These are phyloP conservation scores for Acanthochlamys bracteata DNA, from an alignment of 106 monocot species.

Conservation along the genomic window DNA sequence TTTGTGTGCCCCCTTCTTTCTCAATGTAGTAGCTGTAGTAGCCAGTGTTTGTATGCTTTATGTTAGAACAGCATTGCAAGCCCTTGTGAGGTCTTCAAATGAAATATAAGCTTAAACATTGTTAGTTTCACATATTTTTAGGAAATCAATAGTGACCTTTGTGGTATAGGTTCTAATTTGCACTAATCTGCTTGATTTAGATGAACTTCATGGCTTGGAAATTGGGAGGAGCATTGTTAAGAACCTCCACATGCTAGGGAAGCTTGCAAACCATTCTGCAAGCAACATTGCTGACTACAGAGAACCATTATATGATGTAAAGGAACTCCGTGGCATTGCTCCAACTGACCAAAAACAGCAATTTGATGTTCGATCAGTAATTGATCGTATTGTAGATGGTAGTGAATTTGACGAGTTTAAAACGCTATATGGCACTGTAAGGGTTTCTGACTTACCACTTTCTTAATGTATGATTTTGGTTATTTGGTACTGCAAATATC, in stretches of 20 bases:
- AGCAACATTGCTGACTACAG: conserved; percentile 26
- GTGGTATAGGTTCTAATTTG: neutral
- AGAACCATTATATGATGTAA: conserved; percentile 69
- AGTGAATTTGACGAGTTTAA: conserved; percentile 99
- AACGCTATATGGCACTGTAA: conserved; percentile 94
- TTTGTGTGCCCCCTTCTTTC: too few relatives aligned
- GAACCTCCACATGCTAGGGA: conserved; percentile 85
- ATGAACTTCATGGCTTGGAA: conserved; percentile 86
- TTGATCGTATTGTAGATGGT: conserved; percentile 90
- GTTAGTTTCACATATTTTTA: too few relatives aligned
- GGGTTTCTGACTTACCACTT: conserved; percentile 15
- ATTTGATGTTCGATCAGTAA: conserved; percentile 84
- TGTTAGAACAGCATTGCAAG: too few relatives aligned
- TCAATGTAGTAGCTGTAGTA: too few relatives aligned
- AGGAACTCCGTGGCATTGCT: conserved; percentile 84
- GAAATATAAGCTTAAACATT: too few relatives aligned
- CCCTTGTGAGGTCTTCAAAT: too few relatives aligned
- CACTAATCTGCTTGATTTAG: conserved; percentile 22
- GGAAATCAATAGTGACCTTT: neutral
- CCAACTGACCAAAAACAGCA: conserved; percentile 81
- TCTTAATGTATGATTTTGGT: neutral
- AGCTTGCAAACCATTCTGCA: conserved; percentile 21
- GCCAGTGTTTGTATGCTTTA: too few relatives aligned
- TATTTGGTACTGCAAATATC: neutral
- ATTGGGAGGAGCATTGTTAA: conserved; percentile 91